These are phyloP conservation scores for Zasmidium citrigriseum DNA, from an alignment of 2,329 filamentous ascomycete genomes.

Conservation along the genomic window DNA sequence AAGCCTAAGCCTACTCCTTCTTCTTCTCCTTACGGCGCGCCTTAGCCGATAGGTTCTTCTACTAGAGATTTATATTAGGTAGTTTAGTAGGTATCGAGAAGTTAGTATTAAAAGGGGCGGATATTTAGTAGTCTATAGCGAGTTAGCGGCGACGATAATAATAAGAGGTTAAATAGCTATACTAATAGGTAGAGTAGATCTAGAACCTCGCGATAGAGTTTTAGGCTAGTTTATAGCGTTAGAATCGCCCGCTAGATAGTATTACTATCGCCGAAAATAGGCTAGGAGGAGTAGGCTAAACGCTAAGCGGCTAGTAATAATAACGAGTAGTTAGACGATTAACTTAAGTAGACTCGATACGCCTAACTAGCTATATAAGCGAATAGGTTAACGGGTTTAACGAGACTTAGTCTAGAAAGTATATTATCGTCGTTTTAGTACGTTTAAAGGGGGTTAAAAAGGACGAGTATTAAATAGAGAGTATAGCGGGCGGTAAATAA, in stretches of 20 bases:
- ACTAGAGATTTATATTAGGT: background rate
- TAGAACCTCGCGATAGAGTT: too few relatives aligned
- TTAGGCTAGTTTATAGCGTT: background rate
- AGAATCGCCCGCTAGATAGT: too few relatives aligned
- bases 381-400: too few relatives aligned
- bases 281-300: too few relatives aligned
- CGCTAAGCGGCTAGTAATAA: too few relatives aligned
- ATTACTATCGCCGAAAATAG: too few relatives aligned
- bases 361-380: too few relatives aligned
- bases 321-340: too few relatives aligned
- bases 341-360: too few relatives aligned
- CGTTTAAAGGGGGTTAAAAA: background rate
- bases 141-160: background rate
- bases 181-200: background rate
- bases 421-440: background rate
- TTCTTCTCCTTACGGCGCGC: too few relatives aligned
- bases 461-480: background rate
- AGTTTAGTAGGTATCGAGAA: background rate
- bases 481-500: background rate
- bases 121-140: background rate
- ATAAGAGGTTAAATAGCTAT: background rate
- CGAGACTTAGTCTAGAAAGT: too few relatives aligned
- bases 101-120: background rate
- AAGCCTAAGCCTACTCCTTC: background rate
- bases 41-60: too few relatives aligned